Percentiles rank a stretch among this genome's conserved stretches.
Evolutionary conservation across 2,329 filamentous ascomycete genomes (phyloP).

Genomic region (Aspergillus proliferans): DNA sequence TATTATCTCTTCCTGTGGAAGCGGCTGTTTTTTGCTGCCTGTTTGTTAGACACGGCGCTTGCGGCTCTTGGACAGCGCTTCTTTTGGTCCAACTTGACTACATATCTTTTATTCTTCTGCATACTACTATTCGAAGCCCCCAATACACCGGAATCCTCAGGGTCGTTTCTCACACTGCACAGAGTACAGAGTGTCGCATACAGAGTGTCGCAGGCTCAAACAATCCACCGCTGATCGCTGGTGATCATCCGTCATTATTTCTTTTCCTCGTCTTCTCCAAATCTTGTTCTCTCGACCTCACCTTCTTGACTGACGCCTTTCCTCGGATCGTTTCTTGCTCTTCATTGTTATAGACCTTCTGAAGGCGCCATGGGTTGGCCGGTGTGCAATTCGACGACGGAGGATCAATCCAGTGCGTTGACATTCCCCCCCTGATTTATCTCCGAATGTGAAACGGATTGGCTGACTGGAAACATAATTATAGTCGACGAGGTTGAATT

Average conservation of each 20-base stretch:
- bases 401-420: slow-evolving; percentile 39
- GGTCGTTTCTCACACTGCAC: too few species aligned
- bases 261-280: not conserved
- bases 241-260: not conserved
- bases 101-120: not conserved
- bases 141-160: too few species aligned
- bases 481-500: slow-evolving; percentile 45
- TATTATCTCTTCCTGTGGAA: not conserved
- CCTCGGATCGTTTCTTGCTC: not conserved
- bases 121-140: not conserved
- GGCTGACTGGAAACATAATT: slow-evolving; percentile 3
- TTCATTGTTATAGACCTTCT: not conserved
- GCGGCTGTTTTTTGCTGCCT: not conserved
- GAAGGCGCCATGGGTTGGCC: slow-evolving; percentile 37
- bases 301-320: not conserved
- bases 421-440: not conserved
- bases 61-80: too few species aligned
- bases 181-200: too few species aligned
- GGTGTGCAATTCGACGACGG: slow-evolving; percentile 47
- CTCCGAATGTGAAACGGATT: slow-evolving; percentile 1
- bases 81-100: not conserved
- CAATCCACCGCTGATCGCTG: not conserved
- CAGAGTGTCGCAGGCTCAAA: not conserved
- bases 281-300: not conserved
- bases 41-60: not conserved